These are phyloP conservation scores for Cucurbita argyrosperma DNA, from an alignment of 306 rosid genomes.

Conservation along the genomic window DNA sequence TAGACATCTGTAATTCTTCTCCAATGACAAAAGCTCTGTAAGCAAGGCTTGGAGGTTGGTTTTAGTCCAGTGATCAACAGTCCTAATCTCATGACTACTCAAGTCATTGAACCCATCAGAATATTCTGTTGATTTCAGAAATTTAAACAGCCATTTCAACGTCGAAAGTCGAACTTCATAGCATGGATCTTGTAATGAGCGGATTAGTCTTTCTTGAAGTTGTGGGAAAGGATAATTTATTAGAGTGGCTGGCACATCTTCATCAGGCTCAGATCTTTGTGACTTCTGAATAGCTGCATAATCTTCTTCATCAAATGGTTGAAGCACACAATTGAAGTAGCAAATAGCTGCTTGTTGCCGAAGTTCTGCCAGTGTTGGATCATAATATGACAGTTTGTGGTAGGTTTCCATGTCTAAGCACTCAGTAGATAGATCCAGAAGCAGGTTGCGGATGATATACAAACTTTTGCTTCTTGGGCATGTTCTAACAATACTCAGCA, in stretches of 20 bases:
- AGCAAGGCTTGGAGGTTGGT: conserved; percentile 48
- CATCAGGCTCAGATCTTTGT: conserved; percentile 20
- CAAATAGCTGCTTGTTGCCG: conserved; percentile 73
- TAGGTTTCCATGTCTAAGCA: conserved; percentile 59
- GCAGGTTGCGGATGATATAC: conserved; percentile 30
- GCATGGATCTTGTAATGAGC: conserved; percentile 56
- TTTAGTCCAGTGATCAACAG: conserved; percentile 43
- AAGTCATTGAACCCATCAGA: conserved; percentile 27
- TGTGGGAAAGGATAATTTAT: conserved; percentile 30
- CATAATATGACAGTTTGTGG: conserved; percentile 32
- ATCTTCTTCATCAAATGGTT: conserved; percentile 37
- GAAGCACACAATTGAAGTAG: conserved; percentile 72
- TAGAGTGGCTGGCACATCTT: conserved; percentile 27
- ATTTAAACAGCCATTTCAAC: conserved; percentile 78
- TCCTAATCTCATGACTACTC: conserved; percentile 25
- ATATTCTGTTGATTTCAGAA: conserved; percentile 44
- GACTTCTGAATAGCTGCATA: conserved; percentile 21
- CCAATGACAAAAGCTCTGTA: conserved; percentile 42
- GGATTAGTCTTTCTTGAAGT: conserved; percentile 49
- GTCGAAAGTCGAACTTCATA: conserved; percentile 91
- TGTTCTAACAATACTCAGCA: conserved; percentile 59
- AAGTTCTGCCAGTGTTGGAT: conserved; percentile 69
- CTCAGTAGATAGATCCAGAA: conserved; percentile 53
- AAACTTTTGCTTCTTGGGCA: conserved; percentile 27
- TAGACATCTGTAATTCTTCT: conserved; percentile 57